A percentile compares a stretch with the other conserved stretches of the same genome.
Conservation (phyloP, 179 eudicot genomes). For the Corrigiola litoralis region DNA sequence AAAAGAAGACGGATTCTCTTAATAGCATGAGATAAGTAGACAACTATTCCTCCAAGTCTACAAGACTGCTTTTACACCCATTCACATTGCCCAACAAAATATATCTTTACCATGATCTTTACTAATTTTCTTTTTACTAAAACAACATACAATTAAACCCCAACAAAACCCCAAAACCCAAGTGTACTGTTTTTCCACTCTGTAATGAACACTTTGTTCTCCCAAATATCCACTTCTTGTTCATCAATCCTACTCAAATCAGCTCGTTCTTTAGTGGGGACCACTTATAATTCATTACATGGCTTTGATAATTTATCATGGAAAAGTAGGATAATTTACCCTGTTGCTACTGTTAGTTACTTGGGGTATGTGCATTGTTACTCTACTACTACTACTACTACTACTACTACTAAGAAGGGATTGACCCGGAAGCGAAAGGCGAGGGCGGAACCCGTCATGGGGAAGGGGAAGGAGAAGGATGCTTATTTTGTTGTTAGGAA, state of each 20-base stretch:
- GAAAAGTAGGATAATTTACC: constrained; percentile 26
- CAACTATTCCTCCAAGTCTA: too few species aligned
- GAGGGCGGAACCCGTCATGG: constrained; percentile 30
- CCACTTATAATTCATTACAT: constrained; percentile 18
- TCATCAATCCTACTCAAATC: constrained; percentile 21
- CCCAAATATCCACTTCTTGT: constrained; percentile 25
- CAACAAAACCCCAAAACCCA: too few species aligned
- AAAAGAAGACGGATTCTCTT: too few species aligned
- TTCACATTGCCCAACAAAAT: too few species aligned
- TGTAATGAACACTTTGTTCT: constrained; percentile 34
- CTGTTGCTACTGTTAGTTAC: constrained; percentile 20
- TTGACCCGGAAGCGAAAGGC: constrained; percentile 28
- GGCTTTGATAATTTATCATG: constrained; percentile 18
- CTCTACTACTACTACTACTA: constrained; percentile 41
- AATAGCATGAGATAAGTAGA: too few species aligned
- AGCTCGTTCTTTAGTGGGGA: constrained; percentile 19
- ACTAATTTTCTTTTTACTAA: too few species aligned
- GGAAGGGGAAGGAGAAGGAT: constrained; percentile 50
- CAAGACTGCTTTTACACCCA: too few species aligned
- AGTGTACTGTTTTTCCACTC: background rate
- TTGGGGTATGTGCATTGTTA: constrained; percentile 24
- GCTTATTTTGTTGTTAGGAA: constrained; percentile 74
- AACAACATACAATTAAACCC: too few species aligned
- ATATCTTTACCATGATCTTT: too few species aligned
- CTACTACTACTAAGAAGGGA: constrained; percentile 37